These are phyloP conservation scores for Microdochium trichocladiopsis DNA, from an alignment of 2,329 filamentous ascomycete species.

Conservation along the genomic window DNA sequence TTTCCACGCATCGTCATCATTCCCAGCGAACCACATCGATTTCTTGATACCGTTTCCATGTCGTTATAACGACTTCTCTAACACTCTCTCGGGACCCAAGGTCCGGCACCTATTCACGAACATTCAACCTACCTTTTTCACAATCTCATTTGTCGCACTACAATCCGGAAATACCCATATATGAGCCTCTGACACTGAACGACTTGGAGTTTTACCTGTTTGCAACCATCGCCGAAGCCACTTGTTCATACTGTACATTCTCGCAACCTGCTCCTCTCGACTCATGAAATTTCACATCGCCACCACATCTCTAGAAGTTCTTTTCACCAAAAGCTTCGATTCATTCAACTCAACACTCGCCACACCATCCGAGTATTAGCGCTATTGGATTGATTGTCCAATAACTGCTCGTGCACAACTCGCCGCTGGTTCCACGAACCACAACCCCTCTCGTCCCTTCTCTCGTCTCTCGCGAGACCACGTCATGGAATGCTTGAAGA, in stretches of 20 bases:
- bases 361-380: neutral
- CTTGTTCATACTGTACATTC: slow-evolving; percentile 18
- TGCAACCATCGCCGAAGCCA: slow-evolving; percentile 10
- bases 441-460: slow-evolving; percentile 23
- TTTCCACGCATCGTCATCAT: neutral
- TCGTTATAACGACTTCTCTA: slow-evolving; percentile 33
- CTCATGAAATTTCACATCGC: slow-evolving; percentile 3
- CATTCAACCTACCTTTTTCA: slow-evolving; percentile 9
- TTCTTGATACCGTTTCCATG: slow-evolving; percentile 23
- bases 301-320: neutral
- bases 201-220: slow-evolving; percentile 29
- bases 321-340: neutral
- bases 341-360: neutral
- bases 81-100: slow-evolving; percentile 21
- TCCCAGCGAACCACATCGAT: neutral
- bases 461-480: slow-evolving; percentile 23
- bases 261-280: slow-evolving; percentile 11
- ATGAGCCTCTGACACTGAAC: slow-evolving; percentile 39
- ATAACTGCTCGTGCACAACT: slow-evolving; percentile 12
- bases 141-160: slow-evolving; percentile 27
- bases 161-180: slow-evolving; percentile 27
- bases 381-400: neutral
- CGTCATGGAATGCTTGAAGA: slow-evolving; percentile 78
- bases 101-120: slow-evolving; percentile 21
- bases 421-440: slow-evolving; percentile 13